Percentiles rank a stretch among this genome's conserved stretches.
Evolutionary conservation across 2,329 filamentous ascomycete genomes (phyloP).

Genomic region (Apiospora rasikravindrae): DNA sequence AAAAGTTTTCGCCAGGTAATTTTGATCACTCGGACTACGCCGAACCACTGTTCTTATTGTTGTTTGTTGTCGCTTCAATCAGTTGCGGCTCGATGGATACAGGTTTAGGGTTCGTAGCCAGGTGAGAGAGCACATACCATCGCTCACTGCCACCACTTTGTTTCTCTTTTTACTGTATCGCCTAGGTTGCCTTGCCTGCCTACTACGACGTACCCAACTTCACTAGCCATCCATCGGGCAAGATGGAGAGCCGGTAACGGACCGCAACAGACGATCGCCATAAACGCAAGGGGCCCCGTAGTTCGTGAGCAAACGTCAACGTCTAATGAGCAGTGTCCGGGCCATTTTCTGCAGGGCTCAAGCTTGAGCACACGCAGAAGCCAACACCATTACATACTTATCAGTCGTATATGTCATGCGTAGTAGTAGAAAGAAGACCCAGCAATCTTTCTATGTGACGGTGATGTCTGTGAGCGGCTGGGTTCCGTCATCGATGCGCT

Average conservation of each 20-base stretch:
- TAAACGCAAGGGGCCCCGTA: conserved; percentile 7
- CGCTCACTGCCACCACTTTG: neutral
- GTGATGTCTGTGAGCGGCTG: neutral
- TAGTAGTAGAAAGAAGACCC: neutral
- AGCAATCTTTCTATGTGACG: neutral
- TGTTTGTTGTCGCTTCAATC: neutral
- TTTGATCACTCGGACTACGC: conserved; percentile 10
- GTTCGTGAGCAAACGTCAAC: neutral
- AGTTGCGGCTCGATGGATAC: neutral
- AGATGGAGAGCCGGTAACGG: conserved; percentile 16
- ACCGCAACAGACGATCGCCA: conserved; percentile 17
- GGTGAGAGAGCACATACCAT: neutral
- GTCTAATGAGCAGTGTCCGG: neutral
- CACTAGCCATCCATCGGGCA: neutral
- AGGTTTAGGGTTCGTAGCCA: neutral
- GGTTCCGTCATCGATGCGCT: neutral
- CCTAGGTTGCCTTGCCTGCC: neutral
- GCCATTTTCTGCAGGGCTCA: neutral
- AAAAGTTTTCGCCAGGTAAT: conserved; percentile 9
- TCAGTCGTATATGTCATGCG: neutral
- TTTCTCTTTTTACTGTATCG: neutral
- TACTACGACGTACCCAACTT: neutral
- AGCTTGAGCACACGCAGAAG: neutral
- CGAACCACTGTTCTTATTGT: neutral
- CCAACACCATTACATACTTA: neutral